Evolutionary conservation across 78 protist species (phyloP).

Genomic region (Dictyostelium brefeldianum): DNA sequence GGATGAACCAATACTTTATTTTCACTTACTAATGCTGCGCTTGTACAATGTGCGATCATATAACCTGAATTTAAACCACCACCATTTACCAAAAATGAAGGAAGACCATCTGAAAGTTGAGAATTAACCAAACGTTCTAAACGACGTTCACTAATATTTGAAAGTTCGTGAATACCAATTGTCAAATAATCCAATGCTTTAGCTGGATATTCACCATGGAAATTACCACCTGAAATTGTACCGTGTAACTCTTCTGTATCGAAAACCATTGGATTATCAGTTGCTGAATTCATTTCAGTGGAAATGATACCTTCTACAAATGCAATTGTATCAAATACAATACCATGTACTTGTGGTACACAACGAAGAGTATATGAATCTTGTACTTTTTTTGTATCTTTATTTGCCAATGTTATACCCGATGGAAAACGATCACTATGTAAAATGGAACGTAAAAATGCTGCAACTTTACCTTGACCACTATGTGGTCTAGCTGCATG

Average conservation of each 20-base stretch:
- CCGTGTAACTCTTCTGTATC: conserved; percentile 29
- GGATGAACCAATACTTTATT: conserved; percentile 96
- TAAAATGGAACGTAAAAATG: conserved; percentile 65
- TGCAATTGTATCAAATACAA: conserved; percentile 86
- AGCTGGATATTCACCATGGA: conserved; percentile 95
- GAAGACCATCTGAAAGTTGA: conserved; percentile 83
- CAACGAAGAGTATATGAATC: conserved; percentile 96
- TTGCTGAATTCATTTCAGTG: conserved; percentile 94
- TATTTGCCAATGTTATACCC: conserved; percentile 69
- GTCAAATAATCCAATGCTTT: conserved; percentile 93
- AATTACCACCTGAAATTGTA: conserved; percentile 94
- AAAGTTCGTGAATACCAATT: conserved; percentile 90
- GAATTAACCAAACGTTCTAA: conserved; percentile 90
- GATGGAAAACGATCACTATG: conserved; percentile 63
- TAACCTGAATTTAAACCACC: conserved; percentile 95
- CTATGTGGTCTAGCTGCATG: conserved; percentile 89
- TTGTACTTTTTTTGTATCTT: conserved; percentile 90
- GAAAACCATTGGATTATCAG: conserved; percentile 98
- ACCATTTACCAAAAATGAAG: conserved; percentile 87
- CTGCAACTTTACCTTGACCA: conserved; percentile 89
- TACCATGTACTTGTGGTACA: conserved; percentile 94
- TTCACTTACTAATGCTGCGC: conserved; percentile 93
- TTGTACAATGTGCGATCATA: conserved; percentile 96
- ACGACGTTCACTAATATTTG: conserved; percentile 91
- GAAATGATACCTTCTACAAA: conserved; percentile 83